Evolutionary conservation across 306 rosid species (phyloP).

Genomic region (Quercus suber): DNA sequence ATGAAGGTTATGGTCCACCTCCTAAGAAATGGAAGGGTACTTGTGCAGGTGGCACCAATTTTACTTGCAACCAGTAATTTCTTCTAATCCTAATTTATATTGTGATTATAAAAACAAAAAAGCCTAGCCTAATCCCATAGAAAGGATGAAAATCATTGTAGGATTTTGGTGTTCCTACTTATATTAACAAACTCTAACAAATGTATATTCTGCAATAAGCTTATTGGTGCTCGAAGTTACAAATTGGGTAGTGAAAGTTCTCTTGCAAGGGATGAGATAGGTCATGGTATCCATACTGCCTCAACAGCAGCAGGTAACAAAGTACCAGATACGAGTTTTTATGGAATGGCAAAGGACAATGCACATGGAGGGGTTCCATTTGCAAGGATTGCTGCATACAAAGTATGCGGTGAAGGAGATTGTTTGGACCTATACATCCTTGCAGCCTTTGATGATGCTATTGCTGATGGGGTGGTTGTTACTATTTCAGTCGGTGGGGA

Average conservation of each 20-base stretch:
- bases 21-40: too few species aligned
- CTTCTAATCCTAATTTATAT: too few species aligned
- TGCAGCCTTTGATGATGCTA: constrained; percentile 42
- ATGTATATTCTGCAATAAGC: neutral
- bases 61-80: too few species aligned
- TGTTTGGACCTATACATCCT: neutral
- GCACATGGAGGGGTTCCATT: constrained; percentile 24
- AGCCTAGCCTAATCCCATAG: too few species aligned
- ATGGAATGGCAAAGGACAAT: constrained; percentile 3
- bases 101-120: neutral
- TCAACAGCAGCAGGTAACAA: constrained; percentile 21
- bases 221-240: constrained; percentile 17
- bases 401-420: neutral
- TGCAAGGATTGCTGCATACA: constrained; percentile 19
- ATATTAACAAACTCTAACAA: neutral
- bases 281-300: constrained; percentile 31
- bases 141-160: too few species aligned
- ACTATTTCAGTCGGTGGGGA: neutral
- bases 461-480: constrained; percentile 45
- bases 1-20: too few species aligned
- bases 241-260: neutral
- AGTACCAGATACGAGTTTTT: constrained; percentile 4
- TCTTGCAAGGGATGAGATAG: constrained; percentile 4
- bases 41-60: too few species aligned
- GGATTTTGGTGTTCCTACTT: too few species aligned